Evolutionary conservation across 495 filamentous ascomycete genomes (phyloP).

Genomic region (Schizothecium vesticola): DNA sequence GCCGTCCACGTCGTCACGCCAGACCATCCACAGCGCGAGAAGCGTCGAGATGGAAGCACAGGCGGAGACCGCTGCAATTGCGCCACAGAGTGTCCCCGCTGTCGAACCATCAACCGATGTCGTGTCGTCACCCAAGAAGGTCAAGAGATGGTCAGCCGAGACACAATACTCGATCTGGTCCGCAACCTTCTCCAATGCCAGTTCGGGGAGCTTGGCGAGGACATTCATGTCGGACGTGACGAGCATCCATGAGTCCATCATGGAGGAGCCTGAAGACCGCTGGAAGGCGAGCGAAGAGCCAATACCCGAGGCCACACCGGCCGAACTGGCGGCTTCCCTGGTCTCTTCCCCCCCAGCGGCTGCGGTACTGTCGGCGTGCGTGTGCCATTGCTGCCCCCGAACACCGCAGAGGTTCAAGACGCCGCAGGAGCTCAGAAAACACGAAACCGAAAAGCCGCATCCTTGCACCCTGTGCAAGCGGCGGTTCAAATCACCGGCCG

Average conservation of each 20-base stretch:
- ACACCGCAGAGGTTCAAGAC: conserved; percentile 79
- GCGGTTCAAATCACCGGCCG: conserved; percentile 87
- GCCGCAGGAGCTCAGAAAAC: conserved; percentile 56
- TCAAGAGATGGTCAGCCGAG: conserved; percentile 16
- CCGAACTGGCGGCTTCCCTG: background rate
- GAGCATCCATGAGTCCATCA: conserved; percentile 18
- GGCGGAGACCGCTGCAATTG: background rate
- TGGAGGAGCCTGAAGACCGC: background rate
- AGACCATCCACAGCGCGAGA: conserved; percentile 1
- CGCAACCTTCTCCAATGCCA: conserved; percentile 20
- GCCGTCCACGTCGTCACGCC: background rate
- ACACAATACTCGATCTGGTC: conserved; percentile 18
- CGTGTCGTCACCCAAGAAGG: background rate
- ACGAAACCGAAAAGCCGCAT: conserved; percentile 80
- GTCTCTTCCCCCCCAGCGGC: background rate
- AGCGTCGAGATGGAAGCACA: background rate
- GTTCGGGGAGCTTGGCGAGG: conserved; percentile 22
- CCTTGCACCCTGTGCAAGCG: conserved; percentile 73
- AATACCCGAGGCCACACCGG: conserved; percentile 1
- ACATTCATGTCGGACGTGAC: conserved; percentile 25
- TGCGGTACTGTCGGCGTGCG: conserved; percentile 15
- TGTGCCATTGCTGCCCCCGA: conserved; percentile 84
- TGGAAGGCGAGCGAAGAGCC: background rate
- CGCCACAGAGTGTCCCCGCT: background rate
- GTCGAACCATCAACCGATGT: background rate